Conservation (phyloP, 169 alveolate genomes). For the Amoebophrya sp. region DNA sequence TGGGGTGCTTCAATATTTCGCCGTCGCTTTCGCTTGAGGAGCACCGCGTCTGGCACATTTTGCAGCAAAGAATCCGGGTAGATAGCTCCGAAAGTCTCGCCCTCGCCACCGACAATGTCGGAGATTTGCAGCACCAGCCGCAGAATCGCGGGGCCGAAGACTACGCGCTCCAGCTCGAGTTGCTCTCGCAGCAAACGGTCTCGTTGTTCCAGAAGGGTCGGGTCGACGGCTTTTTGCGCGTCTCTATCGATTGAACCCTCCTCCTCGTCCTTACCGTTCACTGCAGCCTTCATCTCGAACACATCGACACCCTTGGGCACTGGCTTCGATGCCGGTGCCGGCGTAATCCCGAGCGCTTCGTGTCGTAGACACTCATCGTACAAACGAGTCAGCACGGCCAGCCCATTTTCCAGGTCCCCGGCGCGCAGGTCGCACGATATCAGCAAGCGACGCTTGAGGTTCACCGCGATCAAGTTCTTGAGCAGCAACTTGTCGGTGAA, state of each 20-base stretch:
- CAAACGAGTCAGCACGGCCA: background rate
- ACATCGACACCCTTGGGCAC: background rate
- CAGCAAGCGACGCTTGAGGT: background rate
- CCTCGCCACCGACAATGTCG: background rate
- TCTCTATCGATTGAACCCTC: background rate
- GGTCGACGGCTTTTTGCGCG: background rate
- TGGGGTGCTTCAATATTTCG: no score
- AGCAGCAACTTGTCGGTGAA: background rate
- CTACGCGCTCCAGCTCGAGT: background rate
- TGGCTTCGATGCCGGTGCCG: no score
- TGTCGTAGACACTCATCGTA: background rate
- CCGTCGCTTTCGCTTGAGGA: no score
- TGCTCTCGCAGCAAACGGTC: background rate
- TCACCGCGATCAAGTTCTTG: background rate
- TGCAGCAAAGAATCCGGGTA: background rate
- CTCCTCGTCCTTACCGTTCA: background rate
- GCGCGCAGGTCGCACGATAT: constrained; percentile 8
- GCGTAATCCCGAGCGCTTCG: background rate
- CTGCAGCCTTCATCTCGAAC: background rate
- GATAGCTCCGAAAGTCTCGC: background rate
- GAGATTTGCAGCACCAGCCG: background rate
- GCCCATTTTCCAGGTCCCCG: background rate
- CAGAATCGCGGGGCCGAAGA: background rate
- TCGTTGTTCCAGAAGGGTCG: no score
- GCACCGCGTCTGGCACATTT: background rate